Base-by-base conservation (phyloP, 1,284 basidiomycete species). In the Coriolopsis trogii region DNA sequence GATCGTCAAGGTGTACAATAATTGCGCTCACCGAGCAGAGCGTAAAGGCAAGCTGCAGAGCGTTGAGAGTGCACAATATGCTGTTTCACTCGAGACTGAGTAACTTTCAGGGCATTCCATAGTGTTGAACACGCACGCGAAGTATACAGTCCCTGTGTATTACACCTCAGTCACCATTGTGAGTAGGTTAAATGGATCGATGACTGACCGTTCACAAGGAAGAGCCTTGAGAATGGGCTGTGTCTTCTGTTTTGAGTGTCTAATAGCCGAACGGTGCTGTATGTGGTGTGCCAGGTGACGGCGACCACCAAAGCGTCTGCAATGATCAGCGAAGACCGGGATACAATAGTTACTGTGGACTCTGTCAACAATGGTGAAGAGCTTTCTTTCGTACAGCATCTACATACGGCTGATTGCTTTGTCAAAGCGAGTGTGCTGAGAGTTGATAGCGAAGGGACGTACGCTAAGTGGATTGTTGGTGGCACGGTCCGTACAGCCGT, bases 71-170 rank as follows among this genome's bases (percentile, higher is more conserved):
- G n/a, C n/a, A n/a, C n/a, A n/a, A n/a, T n/a, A n/a, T n/a, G n/a
- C n/a, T n/a, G n/a, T n/a, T n/a, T n/a, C n/a, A n/a, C n/a, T n/a
- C n/a, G n/a, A n/a, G n/a, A n/a, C n/a, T n/a, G n/a, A n/a, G n/a
- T n/a, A n/a, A n/a, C n/a, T n/a, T n/a, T n/a, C n/a, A n/a, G n/a
- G n/a, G n/a, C n/a, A n/a, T n/a, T n/a, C n/a, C n/a, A n/a, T n/a
- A n/a, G n/a, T n/a, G n/a, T n/a, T n/a, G 9, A n/a, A 9, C 2
- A 30, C 45, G 15, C 15, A 49, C 47, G 43, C 26, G n/a, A 49
- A 49, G 29, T 49, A 49, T 23, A 49, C 24, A 4, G 47, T 49
- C 7, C 47, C 47, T 49, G 5, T 4, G 13, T 24, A 5, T 3
- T 13, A n/a, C 15, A 15, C 4, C 1, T 6, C 4, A 2, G 18